Conservation (phyloP, 345 rosid species). For the Zanthoxylum bungeanum region DNA sequence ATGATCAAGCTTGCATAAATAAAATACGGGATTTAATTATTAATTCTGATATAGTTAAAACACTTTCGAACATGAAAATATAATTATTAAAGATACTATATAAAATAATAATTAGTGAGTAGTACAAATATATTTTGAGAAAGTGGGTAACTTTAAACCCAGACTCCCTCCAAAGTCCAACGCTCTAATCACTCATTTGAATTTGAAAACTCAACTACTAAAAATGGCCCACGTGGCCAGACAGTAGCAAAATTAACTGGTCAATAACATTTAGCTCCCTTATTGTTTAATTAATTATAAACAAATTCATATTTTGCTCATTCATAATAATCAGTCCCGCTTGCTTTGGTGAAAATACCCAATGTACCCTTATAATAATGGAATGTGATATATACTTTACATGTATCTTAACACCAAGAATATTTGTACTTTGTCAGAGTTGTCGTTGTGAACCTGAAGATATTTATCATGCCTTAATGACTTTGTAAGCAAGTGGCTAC, state of each 20-base stretch:
- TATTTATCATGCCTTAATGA: no score
- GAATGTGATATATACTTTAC: accelerated
- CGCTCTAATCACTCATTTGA: not conserved
- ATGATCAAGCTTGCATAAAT: no score
- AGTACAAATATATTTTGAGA: not conserved
- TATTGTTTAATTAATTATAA: no score
- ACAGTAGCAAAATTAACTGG: not conserved
- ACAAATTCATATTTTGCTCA: no score
- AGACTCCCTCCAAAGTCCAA: not conserved
- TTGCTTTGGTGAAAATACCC: not conserved
- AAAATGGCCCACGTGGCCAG: not conserved
- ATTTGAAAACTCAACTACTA: not conserved
- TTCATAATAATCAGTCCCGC: not conserved
- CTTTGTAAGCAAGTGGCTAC: no score
- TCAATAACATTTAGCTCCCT: not conserved
- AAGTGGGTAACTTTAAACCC: not conserved
- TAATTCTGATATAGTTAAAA: no score
- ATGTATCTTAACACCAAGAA: no score
- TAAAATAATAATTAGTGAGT: not conserved
- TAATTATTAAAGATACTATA: no score
- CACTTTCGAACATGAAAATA: no score
- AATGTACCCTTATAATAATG: not conserved
- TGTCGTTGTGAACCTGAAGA: no score
- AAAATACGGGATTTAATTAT: no score
- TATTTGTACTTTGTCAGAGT: not conserved